These are phyloP conservation scores for Marvania coccoides DNA, from an alignment of 139 green algal genomes.

Conservation along the genomic window DNA sequence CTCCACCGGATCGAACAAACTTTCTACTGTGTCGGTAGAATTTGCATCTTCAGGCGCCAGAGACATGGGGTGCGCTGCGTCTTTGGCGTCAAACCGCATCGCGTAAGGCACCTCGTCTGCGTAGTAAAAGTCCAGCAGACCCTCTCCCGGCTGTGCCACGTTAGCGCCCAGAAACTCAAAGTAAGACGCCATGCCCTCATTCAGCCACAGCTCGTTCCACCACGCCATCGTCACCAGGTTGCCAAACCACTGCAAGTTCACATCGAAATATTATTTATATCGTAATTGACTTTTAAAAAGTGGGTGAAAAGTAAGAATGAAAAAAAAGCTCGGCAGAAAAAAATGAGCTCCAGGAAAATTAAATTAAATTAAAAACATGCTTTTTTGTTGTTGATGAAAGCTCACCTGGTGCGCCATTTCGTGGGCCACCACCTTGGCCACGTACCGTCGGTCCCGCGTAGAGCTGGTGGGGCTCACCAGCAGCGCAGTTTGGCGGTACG, in stretches of 20 bases:
- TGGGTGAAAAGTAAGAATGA: not conserved
- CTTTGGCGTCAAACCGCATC: constrained; percentile 32
- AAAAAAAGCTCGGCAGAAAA: not conserved
- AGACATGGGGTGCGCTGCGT: constrained; percentile 22
- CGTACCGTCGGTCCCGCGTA: constrained; percentile 16
- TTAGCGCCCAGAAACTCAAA: constrained; percentile 61
- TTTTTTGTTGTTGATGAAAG: not conserved
- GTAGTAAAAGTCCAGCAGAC: constrained; percentile 38
- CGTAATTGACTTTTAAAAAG: too few species aligned
- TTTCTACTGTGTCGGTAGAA: constrained; percentile 23
- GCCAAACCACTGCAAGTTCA: constrained; percentile 56
- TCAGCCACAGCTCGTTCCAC: constrained; percentile 91
- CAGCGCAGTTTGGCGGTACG: constrained; percentile 64
- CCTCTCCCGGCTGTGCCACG: constrained; percentile 16
- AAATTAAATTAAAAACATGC: not conserved
- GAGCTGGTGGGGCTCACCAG: constrained; percentile 41
- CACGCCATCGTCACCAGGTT: constrained; percentile 79
- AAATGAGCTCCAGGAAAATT: not conserved
- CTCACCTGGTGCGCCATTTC: constrained; percentile 71
- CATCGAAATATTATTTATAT: too few species aligned
- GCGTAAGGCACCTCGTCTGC: constrained; percentile 2
- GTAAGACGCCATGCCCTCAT: constrained; percentile 86
- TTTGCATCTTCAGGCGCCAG: constrained; percentile 11
- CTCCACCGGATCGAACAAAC: constrained; percentile 58
- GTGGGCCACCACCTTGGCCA: constrained; percentile 68